Evolutionary conservation across 495 filamentous ascomycete genomes (phyloP), one percentile per base, ranked within the genome.

Genomic region (Cenococcum geophilum): DNA sequence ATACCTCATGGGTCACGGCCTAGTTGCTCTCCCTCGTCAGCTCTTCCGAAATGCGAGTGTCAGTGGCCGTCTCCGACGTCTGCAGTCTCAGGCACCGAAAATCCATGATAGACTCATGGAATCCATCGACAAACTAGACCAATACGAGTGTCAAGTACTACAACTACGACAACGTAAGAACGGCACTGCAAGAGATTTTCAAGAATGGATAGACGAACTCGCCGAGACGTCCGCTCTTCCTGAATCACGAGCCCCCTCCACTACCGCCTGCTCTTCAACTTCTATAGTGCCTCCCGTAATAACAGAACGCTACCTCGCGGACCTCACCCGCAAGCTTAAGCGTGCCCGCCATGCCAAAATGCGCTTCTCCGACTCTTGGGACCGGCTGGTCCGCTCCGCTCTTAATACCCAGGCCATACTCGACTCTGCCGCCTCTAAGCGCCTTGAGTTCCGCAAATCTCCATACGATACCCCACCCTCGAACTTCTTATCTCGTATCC

Each of bases 1-100:
- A 59, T 96, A 92, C 69, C 80, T 98, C 21, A 97, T 98, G 93
- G 93, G 93, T 6, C 92, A 98, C 67, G 93, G 93, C 10, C 77
- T 97, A 40, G 93, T 98, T 45, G 86, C 93, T 12, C 87, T 97
- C 50, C 93, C 93, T 5, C 81, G 92, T 65, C 80, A 81, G 18
- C 73, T 98, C 0, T 86, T 91, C 70, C 82, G 84, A 49, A 88
- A 87, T 67, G 84, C 90, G 14, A 87, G 85, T 65, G 80, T 87
- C 55, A 86, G 85, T 68, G 81, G 80, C 50, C 82, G 85, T 51
- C 70, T 98, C 45, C 82, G 83, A 56, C 78, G 85, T 32, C 76
- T 96, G 20, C 91, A 97, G 70, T 75, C 80, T 2, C 80, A 86
- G 60, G 93, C 93, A 5, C 89, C 92, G 12, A 85, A 79, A 66